Conservation (phyloP, 148 eudicot species). For the Talinum fruticosum region DNA sequence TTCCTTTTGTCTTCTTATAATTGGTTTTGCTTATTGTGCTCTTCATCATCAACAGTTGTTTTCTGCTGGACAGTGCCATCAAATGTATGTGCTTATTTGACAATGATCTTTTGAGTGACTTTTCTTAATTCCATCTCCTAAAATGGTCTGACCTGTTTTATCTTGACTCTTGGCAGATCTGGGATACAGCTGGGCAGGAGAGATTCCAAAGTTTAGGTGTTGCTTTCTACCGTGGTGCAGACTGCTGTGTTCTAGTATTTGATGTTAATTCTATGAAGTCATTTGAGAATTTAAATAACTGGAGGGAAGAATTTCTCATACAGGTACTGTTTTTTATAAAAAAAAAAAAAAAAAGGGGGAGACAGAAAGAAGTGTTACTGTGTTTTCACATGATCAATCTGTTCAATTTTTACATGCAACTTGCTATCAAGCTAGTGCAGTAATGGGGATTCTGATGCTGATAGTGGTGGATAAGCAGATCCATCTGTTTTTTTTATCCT, state of each 20-base stretch:
- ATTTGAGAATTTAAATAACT: conserved; percentile 76
- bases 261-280: conserved; percentile 89
- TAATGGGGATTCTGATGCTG: background rate
- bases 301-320: conserved; percentile 94
- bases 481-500: background rate
- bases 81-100: background rate
- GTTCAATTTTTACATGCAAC: background rate
- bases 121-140: background rate
- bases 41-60: background rate
- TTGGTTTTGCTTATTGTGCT: background rate
- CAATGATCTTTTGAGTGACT: background rate
- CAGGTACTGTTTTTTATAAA: conserved; percentile 52
- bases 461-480: background rate
- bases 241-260: conserved; percentile 95
- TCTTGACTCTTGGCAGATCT: conserved; percentile 49
- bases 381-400: too few species aligned
- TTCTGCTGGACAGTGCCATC: background rate
- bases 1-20: background rate
- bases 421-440: background rate
- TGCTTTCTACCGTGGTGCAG: conserved; percentile 97
- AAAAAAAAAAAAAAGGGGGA: too few species aligned
- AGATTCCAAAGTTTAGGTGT: conserved; percentile 95
- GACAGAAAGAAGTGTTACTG: too few species aligned
- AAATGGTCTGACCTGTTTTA: background rate
- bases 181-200: conserved; percentile 99